phyloP scores from a whole-genome alignment of 352 stramenopile species.

The Globisporangium nagaii region DNA sequence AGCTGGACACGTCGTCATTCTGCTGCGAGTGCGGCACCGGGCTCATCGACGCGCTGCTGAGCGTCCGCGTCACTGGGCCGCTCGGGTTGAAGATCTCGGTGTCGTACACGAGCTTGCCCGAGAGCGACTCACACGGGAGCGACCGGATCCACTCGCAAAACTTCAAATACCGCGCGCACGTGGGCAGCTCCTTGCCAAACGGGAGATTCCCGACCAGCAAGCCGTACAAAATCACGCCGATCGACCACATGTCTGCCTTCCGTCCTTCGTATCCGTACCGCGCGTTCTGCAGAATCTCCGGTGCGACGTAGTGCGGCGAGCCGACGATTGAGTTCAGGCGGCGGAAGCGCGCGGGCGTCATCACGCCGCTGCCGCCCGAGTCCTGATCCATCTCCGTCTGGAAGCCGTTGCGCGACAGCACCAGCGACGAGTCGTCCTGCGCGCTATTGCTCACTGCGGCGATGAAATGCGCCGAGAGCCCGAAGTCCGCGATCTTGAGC shows the following conservation, averaged over 20 bases:
- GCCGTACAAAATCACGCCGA: constrained; percentile 91
- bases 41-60: not conserved
- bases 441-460: constrained; percentile 48
- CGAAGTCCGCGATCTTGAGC: constrained; percentile 95
- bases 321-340: constrained; percentile 95
- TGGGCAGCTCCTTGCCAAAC: constrained; percentile 93
- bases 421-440: constrained; percentile 20
- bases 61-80: not conserved
- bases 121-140: constrained; percentile 53
- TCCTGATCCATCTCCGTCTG: constrained; percentile 27
- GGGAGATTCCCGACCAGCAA: constrained; percentile 91
- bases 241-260: constrained; percentile 93
- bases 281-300: constrained; percentile 91
- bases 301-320: constrained; percentile 95
- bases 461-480: constrained; percentile 90
- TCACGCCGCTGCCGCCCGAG: constrained; percentile 6
- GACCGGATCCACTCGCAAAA: constrained; percentile 91
- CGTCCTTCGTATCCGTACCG: constrained; percentile 88
- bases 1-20: not conserved
- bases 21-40: not conserved
- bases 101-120: constrained; percentile 62
- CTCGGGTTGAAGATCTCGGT: constrained; percentile 34
- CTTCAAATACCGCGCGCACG: constrained; percentile 92
- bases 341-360: constrained; percentile 40
- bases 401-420: constrained; percentile 1